These are phyloP conservation scores for Candida nemodendra DNA, from an alignment of 805 yeast genomes.

Conservation along the genomic window DNA sequence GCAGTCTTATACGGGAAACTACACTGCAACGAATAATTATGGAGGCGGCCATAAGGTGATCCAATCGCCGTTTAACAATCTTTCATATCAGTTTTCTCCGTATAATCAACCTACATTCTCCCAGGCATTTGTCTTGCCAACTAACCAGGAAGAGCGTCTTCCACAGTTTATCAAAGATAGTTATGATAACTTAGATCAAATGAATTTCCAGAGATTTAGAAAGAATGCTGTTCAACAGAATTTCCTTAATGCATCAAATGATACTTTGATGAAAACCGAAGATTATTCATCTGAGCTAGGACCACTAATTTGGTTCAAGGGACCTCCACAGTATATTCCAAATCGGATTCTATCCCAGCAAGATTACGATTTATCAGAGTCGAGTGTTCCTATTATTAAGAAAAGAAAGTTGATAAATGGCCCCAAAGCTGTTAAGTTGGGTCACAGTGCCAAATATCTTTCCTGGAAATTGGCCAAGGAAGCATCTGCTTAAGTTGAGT, in stretches of 20 bases:
- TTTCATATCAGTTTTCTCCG: constrained; percentile 31
- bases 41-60: constrained; percentile 29
- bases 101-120: constrained; percentile 31
- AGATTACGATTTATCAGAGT: constrained; percentile 8
- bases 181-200: constrained; percentile 31
- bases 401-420: constrained; percentile 16
- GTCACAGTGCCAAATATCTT: constrained; percentile 74
- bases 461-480: constrained; percentile 55
- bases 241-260: constrained; percentile 16
- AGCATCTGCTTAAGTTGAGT: too few species aligned
- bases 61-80: constrained; percentile 31
- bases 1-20: constrained; percentile 8
- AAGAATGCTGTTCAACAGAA: constrained; percentile 20
- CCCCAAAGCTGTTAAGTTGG: constrained; percentile 43
- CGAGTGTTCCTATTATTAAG: constrained; percentile 21
- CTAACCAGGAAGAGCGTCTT: constrained; percentile 33
- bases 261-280: constrained; percentile 20
- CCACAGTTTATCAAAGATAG: constrained; percentile 35
- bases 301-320: constrained; percentile 64
- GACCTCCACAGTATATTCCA: constrained; percentile 55
- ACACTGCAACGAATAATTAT: constrained; percentile 8
- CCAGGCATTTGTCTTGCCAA: constrained; percentile 37
- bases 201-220: constrained; percentile 30
- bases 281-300: constrained; percentile 15
- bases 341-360: constrained; percentile 35